Evolutionary conservation across 805 yeast species (phyloP), one percentile per base, ranked within the genome.

Genomic region (Jamesozyma piceae): DNA sequence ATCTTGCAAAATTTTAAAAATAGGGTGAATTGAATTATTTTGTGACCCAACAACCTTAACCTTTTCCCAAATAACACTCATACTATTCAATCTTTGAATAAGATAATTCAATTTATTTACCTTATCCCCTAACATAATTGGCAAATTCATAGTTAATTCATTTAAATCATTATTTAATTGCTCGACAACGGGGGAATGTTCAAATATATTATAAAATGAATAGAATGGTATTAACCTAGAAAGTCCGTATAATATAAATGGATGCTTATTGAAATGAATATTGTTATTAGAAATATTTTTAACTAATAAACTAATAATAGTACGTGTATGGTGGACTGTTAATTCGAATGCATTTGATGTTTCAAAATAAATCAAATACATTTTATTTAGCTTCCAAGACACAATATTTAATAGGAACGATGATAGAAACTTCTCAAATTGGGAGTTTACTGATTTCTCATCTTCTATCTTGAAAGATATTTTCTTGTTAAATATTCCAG

Each of bases 381-480:
- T 43, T 24, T 54, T 55, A 20, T 49, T 37, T n/a, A 56, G 37
- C 35, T 58, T 61, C 66, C 66, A 61, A 2, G 39, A 43, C 10
- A 53, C 51, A 8, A 47, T 39, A 31, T 46, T 49, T 19, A 57
- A 19, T 10, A 52, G 37, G 21, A 54, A 51, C 5, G 46, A 42
- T 1, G 49, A 43, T 6, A 58, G 36, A 39, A 61, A 60, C 15
- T 45, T 48, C 28, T 59, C 60, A 34, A 58, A 52, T 24, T 41
- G 45, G 2, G 57, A 44, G 27, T 46, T 51, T 17, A 42, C 42
- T 10, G 54, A 43, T 5, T 41, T 43, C 18, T 45, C 45, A 14
- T 45, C 47, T 3, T 43, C 34, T 4, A 29, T 36, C 18, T 22
- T 13, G 5, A 33, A 29, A 5, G 24, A 24, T 3, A 51, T 19